Percentiles rank a stretch among this genome's conserved stretches.
These are phyloP conservation scores for baker's yeast (Saccharomyces cerevisiae) DNA, from an alignment of 805 yeast species.

Conservation along the genomic window DNA sequence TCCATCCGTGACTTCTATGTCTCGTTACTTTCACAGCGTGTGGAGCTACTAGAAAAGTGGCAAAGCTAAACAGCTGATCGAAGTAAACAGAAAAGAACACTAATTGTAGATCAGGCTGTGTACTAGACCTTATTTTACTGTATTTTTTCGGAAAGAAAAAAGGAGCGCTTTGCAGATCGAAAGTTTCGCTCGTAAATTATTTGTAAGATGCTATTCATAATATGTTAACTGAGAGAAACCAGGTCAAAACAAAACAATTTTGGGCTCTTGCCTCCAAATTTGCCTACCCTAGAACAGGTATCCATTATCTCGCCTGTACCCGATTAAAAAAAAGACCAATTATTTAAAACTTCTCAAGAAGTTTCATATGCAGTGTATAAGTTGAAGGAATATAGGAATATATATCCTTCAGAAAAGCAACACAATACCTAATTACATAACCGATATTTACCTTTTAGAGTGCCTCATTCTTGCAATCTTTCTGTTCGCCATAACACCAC, in stretches of 20 bases:
- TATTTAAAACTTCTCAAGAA: not conserved
- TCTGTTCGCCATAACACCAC: constrained; percentile 9
- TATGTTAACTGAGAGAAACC: no score
- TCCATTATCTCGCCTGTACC: not conserved
- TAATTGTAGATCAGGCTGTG: not conserved
- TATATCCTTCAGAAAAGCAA: not conserved
- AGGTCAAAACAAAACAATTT: no score
- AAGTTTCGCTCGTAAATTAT: not conserved
- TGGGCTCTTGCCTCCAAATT: not conserved
- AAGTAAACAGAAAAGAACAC: no score
- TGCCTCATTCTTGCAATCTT: constrained; percentile 27
- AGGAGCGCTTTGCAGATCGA: not conserved
- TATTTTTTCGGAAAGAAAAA: not conserved
- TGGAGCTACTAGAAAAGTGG: not conserved
- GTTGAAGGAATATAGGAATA: not conserved
- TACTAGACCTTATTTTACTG: not conserved
- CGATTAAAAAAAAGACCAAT: not conserved
- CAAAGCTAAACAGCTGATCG: not conserved
- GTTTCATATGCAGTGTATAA: not conserved
- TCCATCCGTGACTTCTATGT: not conserved
- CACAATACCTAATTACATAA: not conserved
- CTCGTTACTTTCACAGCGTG: not conserved
- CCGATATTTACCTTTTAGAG: constrained; percentile 16
- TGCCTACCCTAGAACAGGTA: not conserved
- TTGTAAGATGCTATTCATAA: no score